These are phyloP conservation scores for Fraxinus albicans DNA, from an alignment of 305 asterid genomes.

Conservation along the genomic window DNA sequence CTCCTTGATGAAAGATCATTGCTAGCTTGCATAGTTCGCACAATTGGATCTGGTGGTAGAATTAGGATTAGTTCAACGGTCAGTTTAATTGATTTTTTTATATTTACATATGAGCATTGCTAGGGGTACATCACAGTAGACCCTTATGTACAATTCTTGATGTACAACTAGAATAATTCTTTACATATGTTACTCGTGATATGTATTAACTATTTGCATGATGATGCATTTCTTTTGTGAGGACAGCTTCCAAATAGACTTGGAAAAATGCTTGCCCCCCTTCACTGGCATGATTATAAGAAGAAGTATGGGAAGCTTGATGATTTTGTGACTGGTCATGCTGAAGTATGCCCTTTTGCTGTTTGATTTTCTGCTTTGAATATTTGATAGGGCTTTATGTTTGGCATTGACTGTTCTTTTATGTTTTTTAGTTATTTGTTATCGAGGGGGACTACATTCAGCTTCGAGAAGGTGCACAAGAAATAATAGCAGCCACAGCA, in stretches of 20 bases:
- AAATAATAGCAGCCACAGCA: slow-evolving; percentile 76
- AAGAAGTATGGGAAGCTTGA: slow-evolving; percentile 90
- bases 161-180: too few species aligned
- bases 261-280: slow-evolving; percentile 89
- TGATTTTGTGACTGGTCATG: slow-evolving; percentile 77
- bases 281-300: slow-evolving; percentile 92
- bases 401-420: slow-evolving; percentile 2
- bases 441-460: slow-evolving; percentile 82
- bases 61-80: slow-evolving; percentile 88
- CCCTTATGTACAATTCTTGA: too few species aligned
- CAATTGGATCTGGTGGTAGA: slow-evolving; percentile 86
- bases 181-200: background rate
- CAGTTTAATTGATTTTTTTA: slow-evolving; percentile 28
- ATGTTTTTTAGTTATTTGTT: slow-evolving; percentile 52
- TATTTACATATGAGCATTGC: background rate
- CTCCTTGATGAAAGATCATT: slow-evolving; percentile 83
- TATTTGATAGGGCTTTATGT: slow-evolving; percentile 4
- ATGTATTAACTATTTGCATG: slow-evolving; percentile 4
- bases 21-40: slow-evolving; percentile 85
- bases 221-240: slow-evolving; percentile 15
- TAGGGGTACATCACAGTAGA: too few species aligned
- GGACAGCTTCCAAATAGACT: slow-evolving; percentile 91
- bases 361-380: slow-evolving; percentile 6
- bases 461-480: slow-evolving; percentile 88
- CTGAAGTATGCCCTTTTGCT: slow-evolving; percentile 59